Base-by-base conservation (phyloP, 2,329 filamentous ascomycete genomes). In the Aspergillus texensis region DNA sequence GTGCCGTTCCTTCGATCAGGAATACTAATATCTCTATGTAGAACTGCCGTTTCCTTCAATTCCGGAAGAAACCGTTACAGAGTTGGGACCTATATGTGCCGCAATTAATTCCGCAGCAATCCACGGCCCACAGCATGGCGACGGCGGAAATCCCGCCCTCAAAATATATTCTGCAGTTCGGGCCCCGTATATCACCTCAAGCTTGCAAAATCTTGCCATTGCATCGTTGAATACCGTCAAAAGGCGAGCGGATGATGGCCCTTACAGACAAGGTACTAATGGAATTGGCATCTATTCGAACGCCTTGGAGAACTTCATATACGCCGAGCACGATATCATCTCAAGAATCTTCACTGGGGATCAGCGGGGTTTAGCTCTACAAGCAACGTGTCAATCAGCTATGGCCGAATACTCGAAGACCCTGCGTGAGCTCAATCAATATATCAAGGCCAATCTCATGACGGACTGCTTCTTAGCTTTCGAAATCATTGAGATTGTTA, bases 381-480 rank as follows among this genome's bases (percentile, higher is more conserved):
- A 91, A 70, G 84, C 89, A 19, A 94, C 94, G 2, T 95, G 92
- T 74, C 89, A 93, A 71, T 83, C 86, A 39, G 86, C 94, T 14
- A 83, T 99, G 64, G 85, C 88, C 9, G 93, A 97, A 72, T 91
- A 98, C 70, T 89, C 91, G 6, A 89, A 92, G 70, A 97, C 95
- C 0, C 79, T 98, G 60, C 88, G 91, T 32, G 94, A 98, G 72
- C 84, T 99, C 36, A 97, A 98, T 76, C 85, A 87, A 57, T 94
- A 97, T 73, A 93, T 98, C 78, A 93, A 94, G 74, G 82, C 86
- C 46, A 94, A 97, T 73, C 81, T 97, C 45, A 87, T 89, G 68
- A 97, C 93, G 0, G 95, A 99, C 77, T 98, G 94, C 78, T 98
- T 92, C 76, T 85, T 99, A 56, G 93, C 93, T 9, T 99, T 96